Base-by-base conservation (phyloP, 163 green algal genomes). In the Scenedesmus sp. region DNA sequence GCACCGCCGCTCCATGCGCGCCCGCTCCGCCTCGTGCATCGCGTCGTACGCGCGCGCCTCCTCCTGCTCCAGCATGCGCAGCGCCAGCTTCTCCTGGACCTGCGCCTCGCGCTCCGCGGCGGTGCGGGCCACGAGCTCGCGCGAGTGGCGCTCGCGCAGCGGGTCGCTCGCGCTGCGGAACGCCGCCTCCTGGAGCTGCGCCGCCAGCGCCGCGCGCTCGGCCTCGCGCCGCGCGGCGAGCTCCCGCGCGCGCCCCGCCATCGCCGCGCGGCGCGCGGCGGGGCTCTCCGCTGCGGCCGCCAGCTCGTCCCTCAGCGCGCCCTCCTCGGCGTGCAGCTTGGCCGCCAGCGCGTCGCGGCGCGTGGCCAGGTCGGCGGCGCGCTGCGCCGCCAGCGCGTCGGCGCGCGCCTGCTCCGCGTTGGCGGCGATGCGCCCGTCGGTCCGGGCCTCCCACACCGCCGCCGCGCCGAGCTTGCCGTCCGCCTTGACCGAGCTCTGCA, bases 101-200 rank as follows among this genome's bases (percentile, higher is more conserved):
- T 92, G 88, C 62, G 81, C 74, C 31, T 78, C 82, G 6, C 88
- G 84, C 51, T 90, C 86, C 13, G 89, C 82, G 15, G 85, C 24
- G 22, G 88, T 92, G 34, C 80, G 77, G 60, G 87, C 84, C 63
- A 86, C 29, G 0, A 89, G 78, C 7, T 86, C 67, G 62, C 87
- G 86, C 6, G 80, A 87, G 77, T 89, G 83, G 14, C 85, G 83
- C 2, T 80, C 65, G 0, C 84, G 63, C 54, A 92, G 82, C 15
- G 85, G 75, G 60, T 91, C 84, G 33, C 88, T 89, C 70, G 85
- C 88, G 33, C 91, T 84, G 60, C 79, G 72, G 75, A 92, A 92
- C 1, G 87, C 86, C 70, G 75, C 45, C 13, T 91, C 80, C 29
- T 85, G 73, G 56, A 92, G 77, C 24, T 77, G 34, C 0, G 48